Conservation (phyloP, 192 early-diverging fungal genomes). For the Umbelopsis sp. region DNA sequence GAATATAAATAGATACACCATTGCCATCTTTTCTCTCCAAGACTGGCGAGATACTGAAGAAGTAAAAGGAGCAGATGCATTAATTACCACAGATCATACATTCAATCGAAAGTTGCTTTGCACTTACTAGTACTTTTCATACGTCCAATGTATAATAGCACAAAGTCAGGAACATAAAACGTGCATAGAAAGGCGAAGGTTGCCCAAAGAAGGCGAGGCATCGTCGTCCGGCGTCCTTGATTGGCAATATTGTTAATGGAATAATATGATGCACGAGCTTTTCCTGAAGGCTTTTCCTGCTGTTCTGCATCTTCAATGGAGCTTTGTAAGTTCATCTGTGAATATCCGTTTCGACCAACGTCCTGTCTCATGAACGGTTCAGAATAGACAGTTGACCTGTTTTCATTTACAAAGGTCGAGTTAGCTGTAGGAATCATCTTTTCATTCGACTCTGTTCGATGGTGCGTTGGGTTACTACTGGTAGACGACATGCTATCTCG, state of each 20-base stretch:
- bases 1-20: constrained; percentile 17
- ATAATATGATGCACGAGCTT: constrained; percentile 2
- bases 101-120: background rate
- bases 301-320: background rate
- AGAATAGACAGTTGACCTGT: background rate
- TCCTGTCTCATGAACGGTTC: background rate
- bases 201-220: constrained; percentile 23
- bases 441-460: constrained; percentile 7
- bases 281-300: background rate
- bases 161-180: constrained; percentile 24
- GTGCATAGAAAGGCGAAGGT: constrained; percentile 27
- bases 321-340: background rate
- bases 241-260: background rate
- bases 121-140: constrained; percentile 26
- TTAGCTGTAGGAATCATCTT: constrained; percentile 1
- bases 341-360: background rate
- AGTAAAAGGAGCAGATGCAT: background rate
- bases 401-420: background rate
- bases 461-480: constrained; percentile 1
- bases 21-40: constrained; percentile 40
- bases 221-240: constrained; percentile 1
- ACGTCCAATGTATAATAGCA: constrained; percentile 19
- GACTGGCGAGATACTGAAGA: constrained; percentile 22
- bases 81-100: background rate
- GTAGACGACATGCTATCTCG: constrained; percentile 12